Evolutionary conservation across 2,329 filamentous ascomycete genomes (phyloP), one percentile per base, ranked within the genome.

Genomic region (Epichloe hybrida): DNA sequence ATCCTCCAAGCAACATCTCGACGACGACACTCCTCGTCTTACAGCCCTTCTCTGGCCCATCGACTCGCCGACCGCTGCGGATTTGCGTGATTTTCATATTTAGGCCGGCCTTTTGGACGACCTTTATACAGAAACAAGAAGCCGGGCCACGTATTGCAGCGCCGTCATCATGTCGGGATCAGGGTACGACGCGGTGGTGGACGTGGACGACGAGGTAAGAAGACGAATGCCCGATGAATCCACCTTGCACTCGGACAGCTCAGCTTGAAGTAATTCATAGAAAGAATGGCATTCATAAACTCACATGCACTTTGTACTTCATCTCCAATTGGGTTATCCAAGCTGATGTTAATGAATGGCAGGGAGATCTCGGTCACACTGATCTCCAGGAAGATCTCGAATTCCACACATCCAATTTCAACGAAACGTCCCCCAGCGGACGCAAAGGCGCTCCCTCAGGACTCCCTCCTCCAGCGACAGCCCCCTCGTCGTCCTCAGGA

Each of bases 361-460:
- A 97, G 90, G 91, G 91, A 63, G 93, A 98, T 71, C 83, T 98
- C 65, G 93, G 93, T 62, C 90, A 96, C 71, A 98, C 93, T 52
- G 93, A 98, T 69, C 84, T 98, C 23, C 89, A 96, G 75, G 91
- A 96, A 69, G 93, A 97, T 71, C 89, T 98, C 66, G 93, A 97
- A 78, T 98, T 98, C 74, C 93, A 98, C 76, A 86, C 83, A 64
- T 96, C 90, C 57, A 80, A 86, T 73, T 94, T 94, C 69, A 80
- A 83, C 61, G 81, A 81, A 52, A 64, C 74, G 64, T 62, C 75
- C 58, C 63, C 66, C 15, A 68, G 71, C 53, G 72, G 70, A 37
- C 72, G 76, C 56, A 76, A 77, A 58, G 70, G 66, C 51, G 62
- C 67, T n/a, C 60, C 69, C 5, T 62, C 70, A 4, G 71, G 80